Percentiles rank a stretch among this genome's conserved stretches.
These are phyloP conservation scores for Penicillium brasilianum DNA, from an alignment of 2,329 filamentous ascomycete species.

Conservation along the genomic window DNA sequence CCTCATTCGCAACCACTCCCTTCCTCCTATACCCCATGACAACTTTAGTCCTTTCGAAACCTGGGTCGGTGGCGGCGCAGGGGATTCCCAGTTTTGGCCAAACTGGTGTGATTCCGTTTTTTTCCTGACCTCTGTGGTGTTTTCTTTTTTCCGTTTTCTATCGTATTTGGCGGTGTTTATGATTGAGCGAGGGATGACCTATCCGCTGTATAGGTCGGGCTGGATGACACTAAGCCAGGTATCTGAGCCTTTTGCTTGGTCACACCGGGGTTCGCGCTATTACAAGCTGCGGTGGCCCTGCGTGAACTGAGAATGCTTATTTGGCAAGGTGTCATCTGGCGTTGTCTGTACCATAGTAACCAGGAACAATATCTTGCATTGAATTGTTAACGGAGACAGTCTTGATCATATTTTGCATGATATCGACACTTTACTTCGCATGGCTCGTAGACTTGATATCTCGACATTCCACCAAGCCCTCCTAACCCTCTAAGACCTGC, in stretches of 20 bases:
- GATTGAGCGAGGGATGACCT: constrained; percentile 33
- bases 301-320: background rate
- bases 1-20: constrained; percentile 16
- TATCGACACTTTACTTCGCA: background rate
- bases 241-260: background rate
- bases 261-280: constrained; percentile 11
- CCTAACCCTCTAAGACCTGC: background rate
- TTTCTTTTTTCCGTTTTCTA: constrained; percentile 31
- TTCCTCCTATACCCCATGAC: constrained; percentile 35
- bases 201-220: constrained; percentile 40
- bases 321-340: constrained; percentile 7
- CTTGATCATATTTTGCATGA: background rate
- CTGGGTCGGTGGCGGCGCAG: constrained; percentile 18
- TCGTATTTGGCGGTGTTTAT: constrained; percentile 28
- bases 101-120: constrained; percentile 28
- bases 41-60: constrained; percentile 24
- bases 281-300: constrained; percentile 15
- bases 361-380: constrained; percentile 15
- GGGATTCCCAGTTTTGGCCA: constrained; percentile 20
- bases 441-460: background rate
- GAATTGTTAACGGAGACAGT: background rate
- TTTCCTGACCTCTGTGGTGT: constrained; percentile 32
- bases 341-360: constrained; percentile 21
- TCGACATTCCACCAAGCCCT: background rate
- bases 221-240: constrained; percentile 5